These are phyloP conservation scores for Neurospora tetrasperma DNA, from an alignment of 495 filamentous ascomycete genomes.

Conservation along the genomic window DNA sequence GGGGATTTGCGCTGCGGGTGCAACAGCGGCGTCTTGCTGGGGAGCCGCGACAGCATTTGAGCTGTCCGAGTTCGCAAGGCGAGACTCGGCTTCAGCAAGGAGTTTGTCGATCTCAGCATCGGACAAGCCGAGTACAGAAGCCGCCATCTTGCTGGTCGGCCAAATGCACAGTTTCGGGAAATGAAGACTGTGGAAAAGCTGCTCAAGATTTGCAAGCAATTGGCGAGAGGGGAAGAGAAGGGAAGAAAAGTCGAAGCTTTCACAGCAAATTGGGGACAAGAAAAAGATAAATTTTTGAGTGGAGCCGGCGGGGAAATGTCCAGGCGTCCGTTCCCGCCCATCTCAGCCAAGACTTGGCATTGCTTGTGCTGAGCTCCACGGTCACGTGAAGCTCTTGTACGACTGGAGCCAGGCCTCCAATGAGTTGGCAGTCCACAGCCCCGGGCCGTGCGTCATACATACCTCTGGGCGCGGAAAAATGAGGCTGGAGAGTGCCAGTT, in stretches of 20 bases:
- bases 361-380: neutral
- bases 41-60: conserved; percentile 6
- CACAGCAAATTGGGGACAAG: neutral
- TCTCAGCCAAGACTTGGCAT: neutral
- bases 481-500: conserved; percentile 25
- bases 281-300: neutral
- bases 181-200: neutral
- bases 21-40: neutral
- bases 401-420: neutral
- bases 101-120: conserved; percentile 23
- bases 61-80: conserved; percentile 16
- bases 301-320: conserved; percentile 4
- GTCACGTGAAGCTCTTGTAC: neutral
- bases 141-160: conserved; percentile 10
- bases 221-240: neutral
- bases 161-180: neutral
- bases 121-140: conserved; percentile 11
- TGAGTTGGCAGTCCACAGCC: neutral
- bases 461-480: conserved; percentile 8
- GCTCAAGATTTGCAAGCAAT: neutral
- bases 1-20: conserved; percentile 4
- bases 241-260: conserved; percentile 10
- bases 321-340: neutral
- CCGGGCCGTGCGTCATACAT: conserved; percentile 11
- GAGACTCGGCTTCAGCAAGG: conserved; percentile 22